Conservation (phyloP, 2,329 filamentous ascomycete species). For the Penicillium freii region DNA sequence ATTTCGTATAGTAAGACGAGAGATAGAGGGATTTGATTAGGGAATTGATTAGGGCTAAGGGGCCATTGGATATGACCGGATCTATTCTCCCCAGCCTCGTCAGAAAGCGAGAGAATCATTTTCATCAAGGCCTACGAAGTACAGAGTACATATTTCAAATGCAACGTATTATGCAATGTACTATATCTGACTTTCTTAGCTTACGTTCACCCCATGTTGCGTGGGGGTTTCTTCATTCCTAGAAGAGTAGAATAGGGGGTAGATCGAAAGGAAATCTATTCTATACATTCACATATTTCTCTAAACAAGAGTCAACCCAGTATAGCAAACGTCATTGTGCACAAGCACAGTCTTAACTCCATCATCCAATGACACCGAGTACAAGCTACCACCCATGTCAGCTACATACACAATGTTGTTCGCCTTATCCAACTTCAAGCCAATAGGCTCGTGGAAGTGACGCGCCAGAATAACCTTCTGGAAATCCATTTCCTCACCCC, state of each 20-base stretch:
- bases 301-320: constrained; percentile 19
- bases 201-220: neutral
- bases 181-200: neutral
- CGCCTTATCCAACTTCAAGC: constrained; percentile 22
- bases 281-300: neutral
- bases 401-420: constrained; percentile 23
- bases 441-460: constrained; percentile 44
- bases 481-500: constrained; percentile 7
- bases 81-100: neutral
- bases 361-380: constrained; percentile 21
- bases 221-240: neutral
- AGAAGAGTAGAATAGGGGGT: neutral
- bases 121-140: neutral
- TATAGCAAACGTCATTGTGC: constrained; percentile 21
- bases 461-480: constrained; percentile 26
- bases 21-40: neutral
- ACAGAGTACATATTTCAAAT: neutral
- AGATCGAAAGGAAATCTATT: neutral
- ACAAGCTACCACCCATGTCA: constrained; percentile 28
- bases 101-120: neutral
- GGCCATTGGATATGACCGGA: neutral
- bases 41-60: neutral
- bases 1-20: too few species aligned
- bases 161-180: neutral
- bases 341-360: constrained; percentile 20